A percentile compares a stretch with the other conserved stretches of the same genome.
Conservation (phyloP, 441 rosid species). For the Euphorbia celastroides region DNA sequence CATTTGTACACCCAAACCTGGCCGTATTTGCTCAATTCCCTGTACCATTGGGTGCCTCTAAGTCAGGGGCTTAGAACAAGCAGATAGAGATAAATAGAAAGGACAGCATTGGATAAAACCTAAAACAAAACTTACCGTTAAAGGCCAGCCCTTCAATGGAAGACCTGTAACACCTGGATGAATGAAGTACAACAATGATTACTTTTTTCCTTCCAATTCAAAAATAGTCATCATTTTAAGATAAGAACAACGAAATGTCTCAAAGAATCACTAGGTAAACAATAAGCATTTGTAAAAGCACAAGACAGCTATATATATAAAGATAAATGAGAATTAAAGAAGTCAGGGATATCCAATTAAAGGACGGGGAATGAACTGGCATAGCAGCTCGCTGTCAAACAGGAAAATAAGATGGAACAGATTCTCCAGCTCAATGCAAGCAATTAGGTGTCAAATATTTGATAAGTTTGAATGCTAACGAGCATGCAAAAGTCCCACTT, state of each 20-base stretch:
- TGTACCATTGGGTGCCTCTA: slow-evolving; percentile 18
- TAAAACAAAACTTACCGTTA: slow-evolving; percentile 44
- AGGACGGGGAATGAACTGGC: not conserved
- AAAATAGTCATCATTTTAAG: slow-evolving; percentile 3
- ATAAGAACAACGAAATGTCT: not conserved
- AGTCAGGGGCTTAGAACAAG: not conserved
- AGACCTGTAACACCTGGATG: slow-evolving; percentile 47
- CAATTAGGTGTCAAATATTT: not conserved
- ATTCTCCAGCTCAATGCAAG: not conserved
- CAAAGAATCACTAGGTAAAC: slow-evolving; percentile 7
- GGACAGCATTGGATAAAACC: slow-evolving; percentile 3
- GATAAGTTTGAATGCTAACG: not conserved
- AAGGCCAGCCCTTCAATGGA: slow-evolving; percentile 73
- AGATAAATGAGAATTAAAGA: no score
- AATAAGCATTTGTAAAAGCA: not conserved
- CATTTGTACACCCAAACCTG: slow-evolving; percentile 42
- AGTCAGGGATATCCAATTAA: not conserved
- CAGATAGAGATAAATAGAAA: slow-evolving; percentile 3
- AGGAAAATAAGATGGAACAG: not conserved
- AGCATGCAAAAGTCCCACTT: not conserved
- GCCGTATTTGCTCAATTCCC: slow-evolving; percentile 55
- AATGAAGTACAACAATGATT: slow-evolving; percentile 13
- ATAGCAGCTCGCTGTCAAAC: not conserved
- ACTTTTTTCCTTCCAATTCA: not conserved
- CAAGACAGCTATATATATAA: not conserved